These are phyloP conservation scores for Neurospora sublineolata DNA, from an alignment of 495 filamentous ascomycete genomes.

Conservation along the genomic window DNA sequence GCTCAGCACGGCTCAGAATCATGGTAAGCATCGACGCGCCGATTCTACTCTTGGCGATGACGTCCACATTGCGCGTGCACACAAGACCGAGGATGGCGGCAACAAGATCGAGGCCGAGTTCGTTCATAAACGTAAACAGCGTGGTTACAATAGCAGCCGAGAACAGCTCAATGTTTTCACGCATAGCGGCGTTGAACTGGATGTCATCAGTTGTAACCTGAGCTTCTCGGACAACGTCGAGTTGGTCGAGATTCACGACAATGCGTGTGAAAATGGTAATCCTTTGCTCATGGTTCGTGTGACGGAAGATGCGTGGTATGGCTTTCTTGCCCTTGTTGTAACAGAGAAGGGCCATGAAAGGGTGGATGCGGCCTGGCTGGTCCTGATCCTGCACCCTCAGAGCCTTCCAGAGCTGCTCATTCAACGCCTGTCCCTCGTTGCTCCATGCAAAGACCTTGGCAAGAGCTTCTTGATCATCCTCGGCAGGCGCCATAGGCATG, in stretches of 20 bases:
- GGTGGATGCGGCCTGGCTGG: constrained; percentile 62
- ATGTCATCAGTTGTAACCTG: constrained; percentile 57
- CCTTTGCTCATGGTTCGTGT: constrained; percentile 82
- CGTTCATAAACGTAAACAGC: constrained; percentile 76
- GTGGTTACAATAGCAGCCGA: constrained; percentile 76
- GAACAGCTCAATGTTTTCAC: constrained; percentile 89
- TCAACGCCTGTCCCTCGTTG: constrained; percentile 56
- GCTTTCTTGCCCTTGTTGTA: constrained; percentile 94
- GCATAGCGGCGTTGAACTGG: constrained; percentile 55
- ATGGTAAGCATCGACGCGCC: constrained; percentile 86
- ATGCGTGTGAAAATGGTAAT: constrained; percentile 92
- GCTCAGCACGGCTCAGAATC: constrained; percentile 86
- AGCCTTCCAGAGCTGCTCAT: constrained; percentile 67
- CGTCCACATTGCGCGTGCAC: constrained; percentile 65
- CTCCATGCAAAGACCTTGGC: constrained; percentile 63
- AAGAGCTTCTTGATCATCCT: constrained; percentile 51
- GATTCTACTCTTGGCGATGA: constrained; percentile 70
- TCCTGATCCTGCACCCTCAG: constrained; percentile 89
- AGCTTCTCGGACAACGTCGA: constrained; percentile 78
- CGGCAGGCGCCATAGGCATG: constrained; percentile 56
- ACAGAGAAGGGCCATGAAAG: constrained; percentile 92
- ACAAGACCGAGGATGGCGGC: constrained; percentile 79
- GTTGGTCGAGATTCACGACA: constrained; percentile 78
- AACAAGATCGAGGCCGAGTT: constrained; percentile 81
- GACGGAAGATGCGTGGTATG: constrained; percentile 86